Conservation (phyloP, 495 filamentous ascomycete genomes). For the Lophiostoma macrostomum region DNA sequence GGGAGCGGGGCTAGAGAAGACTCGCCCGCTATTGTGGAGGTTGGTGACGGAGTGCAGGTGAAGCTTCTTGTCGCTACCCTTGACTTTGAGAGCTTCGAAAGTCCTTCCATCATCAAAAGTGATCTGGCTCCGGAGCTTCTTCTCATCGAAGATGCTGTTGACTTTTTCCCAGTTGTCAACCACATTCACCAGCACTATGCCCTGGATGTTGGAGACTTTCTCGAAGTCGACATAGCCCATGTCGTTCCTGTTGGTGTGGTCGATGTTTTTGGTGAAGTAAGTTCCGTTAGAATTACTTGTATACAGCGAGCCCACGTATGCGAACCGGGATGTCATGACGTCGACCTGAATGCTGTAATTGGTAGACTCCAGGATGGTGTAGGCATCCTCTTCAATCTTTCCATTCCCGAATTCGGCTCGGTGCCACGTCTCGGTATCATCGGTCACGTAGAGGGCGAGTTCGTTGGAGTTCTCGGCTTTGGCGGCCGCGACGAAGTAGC, state of each 20-base stretch:
- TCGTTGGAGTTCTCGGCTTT: constrained; percentile 77
- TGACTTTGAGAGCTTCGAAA: constrained; percentile 63
- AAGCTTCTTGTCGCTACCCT: constrained; percentile 54
- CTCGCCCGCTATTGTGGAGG: constrained; percentile 70
- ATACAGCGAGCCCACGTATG: constrained; percentile 76
- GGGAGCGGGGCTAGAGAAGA: constrained; percentile 91
- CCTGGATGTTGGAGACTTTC: constrained; percentile 82
- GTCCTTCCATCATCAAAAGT: constrained; percentile 91
- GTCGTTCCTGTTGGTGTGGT: constrained; percentile 79
- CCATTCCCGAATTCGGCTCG: constrained; percentile 85
- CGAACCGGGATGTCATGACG: constrained; percentile 66
- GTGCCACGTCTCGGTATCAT: constrained; percentile 81
- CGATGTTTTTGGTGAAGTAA: constrained; percentile 85
- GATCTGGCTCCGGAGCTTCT: constrained; percentile 74
- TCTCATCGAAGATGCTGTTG: constrained; percentile 50
- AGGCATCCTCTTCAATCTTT: constrained; percentile 77
- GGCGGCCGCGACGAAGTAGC: constrained; percentile 79
- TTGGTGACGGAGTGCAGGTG: constrained; percentile 91
- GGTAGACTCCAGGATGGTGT: constrained; percentile 90
- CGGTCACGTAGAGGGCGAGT: constrained; percentile 79
- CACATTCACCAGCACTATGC: constrained; percentile 83
- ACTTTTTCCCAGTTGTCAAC: constrained; percentile 84
- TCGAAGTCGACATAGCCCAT: constrained; percentile 85
- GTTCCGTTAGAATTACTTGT: constrained; percentile 96
- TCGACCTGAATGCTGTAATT: constrained; percentile 97